Conservation (phyloP, 2,329 filamentous ascomycete species). For the Cytospora leucostoma region DNA sequence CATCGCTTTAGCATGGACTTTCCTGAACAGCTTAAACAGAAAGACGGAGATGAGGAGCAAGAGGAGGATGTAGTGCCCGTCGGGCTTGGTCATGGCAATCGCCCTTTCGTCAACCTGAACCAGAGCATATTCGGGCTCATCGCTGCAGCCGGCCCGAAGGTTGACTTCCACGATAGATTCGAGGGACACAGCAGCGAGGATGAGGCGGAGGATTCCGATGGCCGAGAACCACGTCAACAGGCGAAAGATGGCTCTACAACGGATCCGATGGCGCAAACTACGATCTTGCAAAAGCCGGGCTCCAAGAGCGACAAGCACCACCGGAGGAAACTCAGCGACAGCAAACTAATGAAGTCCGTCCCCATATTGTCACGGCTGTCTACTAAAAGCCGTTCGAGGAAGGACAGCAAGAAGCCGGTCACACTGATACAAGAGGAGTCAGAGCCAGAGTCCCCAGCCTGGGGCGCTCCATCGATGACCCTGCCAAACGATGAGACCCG, state of each 20-base stretch:
- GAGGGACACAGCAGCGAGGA: conserved; percentile 80
- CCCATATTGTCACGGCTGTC: conserved; percentile 56
- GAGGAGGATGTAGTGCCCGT: conserved; percentile 52
- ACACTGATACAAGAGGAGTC: conserved; percentile 40
- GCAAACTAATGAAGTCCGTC: conserved; percentile 66
- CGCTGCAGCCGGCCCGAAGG: conserved; percentile 79
- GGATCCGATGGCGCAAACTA: conserved; percentile 43
- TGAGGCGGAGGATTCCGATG: conserved; percentile 54
- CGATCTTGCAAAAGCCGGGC: conserved; percentile 37
- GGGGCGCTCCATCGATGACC: conserved; percentile 24
- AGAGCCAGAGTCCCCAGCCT: conserved; percentile 32
- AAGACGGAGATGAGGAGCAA: conserved; percentile 49
- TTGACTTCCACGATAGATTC: conserved; percentile 80
- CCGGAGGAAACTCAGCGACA: conserved; percentile 63
- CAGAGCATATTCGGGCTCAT: conserved; percentile 94
- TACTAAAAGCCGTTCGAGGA: conserved; percentile 43
- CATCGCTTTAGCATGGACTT: conserved; percentile 48
- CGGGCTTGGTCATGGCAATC: conserved; percentile 48
- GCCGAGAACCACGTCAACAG: conserved; percentile 25
- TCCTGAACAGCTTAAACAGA: conserved; percentile 54
- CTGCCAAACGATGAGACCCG: conserved; percentile 44
- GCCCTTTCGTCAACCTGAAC: conserved; percentile 71
- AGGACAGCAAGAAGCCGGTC: conserved; percentile 44
- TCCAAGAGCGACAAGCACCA: conserved; percentile 45
- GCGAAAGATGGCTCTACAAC: conserved; percentile 19